Percentiles rank a stretch among this genome's conserved stretches.
phyloP scores from a whole-genome alignment of 176 grass and related monocot species.

The Secale cereale region DNA sequence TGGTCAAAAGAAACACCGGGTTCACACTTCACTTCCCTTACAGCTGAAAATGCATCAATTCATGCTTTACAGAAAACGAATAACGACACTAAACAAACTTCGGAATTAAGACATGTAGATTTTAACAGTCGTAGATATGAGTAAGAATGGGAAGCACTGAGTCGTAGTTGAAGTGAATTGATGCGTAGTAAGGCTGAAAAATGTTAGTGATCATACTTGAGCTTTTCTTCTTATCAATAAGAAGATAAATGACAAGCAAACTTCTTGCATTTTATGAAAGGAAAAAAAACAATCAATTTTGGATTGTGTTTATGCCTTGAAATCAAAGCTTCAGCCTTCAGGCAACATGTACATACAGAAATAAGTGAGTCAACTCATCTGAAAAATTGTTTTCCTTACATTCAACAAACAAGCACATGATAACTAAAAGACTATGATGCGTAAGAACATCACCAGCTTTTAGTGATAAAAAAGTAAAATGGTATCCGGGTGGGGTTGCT shows the following conservation, averaged over 20 bases:
- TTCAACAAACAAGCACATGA: not conserved
- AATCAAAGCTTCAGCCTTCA: not conserved
- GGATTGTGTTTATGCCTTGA: not conserved
- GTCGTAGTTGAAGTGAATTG: not conserved
- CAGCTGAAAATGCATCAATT: slow-evolving; percentile 29
- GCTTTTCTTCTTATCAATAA: not conserved
- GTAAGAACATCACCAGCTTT: not conserved
- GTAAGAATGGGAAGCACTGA: not conserved
- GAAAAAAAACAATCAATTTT: not conserved
- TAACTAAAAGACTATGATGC: too few species aligned
- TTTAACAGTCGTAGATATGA: not conserved
- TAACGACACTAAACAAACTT: not conserved
- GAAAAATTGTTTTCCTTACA: not conserved
- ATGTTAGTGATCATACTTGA: not conserved
- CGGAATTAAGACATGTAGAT: not conserved
- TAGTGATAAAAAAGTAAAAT: too few species aligned
- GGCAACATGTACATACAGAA: not conserved
- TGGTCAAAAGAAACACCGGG: slow-evolving; percentile 15
- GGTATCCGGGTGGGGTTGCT: not conserved
- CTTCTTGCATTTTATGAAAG: not conserved
- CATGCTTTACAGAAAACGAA: not conserved
- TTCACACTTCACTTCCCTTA: slow-evolving; percentile 18
- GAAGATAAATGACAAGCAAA: not conserved
- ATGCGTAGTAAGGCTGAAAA: not conserved
- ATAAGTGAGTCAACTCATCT: not conserved